Percentiles rank a stretch among this genome's conserved stretches.
These are phyloP conservation scores for Leccinum subgranulosum DNA, from an alignment of 768 basidiomycete species.

Conservation along the genomic window DNA sequence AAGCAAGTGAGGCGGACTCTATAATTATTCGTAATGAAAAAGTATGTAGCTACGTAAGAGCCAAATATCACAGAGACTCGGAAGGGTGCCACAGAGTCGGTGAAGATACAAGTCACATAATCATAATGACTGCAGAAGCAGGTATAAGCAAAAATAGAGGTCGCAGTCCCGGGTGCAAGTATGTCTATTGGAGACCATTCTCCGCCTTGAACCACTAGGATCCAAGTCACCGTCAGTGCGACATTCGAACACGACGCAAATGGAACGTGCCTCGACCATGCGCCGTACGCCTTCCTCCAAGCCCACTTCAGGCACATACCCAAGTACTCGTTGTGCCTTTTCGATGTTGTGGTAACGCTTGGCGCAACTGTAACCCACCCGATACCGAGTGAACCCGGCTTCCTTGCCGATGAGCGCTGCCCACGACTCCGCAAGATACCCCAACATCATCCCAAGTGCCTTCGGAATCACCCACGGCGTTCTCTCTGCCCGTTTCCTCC, in stretches of 20 bases:
- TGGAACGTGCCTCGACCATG: constrained; percentile 64
- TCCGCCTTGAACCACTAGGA: constrained; percentile 31
- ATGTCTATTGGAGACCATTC: constrained; percentile 25
- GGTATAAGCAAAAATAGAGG: neutral
- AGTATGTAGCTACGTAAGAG: neutral
- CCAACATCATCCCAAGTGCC: constrained; percentile 66
- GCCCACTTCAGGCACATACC: constrained; percentile 90
- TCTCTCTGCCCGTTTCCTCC: constrained; percentile 42
- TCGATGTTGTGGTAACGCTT: constrained; percentile 92
- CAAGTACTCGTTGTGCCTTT: constrained; percentile 84
- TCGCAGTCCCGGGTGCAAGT: neutral
- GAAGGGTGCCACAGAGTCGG: neutral
- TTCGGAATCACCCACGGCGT: constrained; percentile 51
- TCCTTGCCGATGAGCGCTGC: constrained; percentile 73
- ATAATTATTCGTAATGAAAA: neutral
- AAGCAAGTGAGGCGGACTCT: neutral
- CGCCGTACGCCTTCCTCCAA: constrained; percentile 82
- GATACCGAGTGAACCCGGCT: constrained; percentile 81
- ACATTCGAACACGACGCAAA: neutral
- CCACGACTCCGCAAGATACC: constrained; percentile 69
- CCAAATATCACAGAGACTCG: neutral
- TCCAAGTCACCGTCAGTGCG: neutral
- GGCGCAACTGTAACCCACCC: constrained; percentile 77
- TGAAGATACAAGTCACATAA: neutral
- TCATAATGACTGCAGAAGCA: neutral